These are phyloP conservation scores for Neurospora africana DNA, from an alignment of 495 filamentous ascomycete genomes.

Conservation along the genomic window DNA sequence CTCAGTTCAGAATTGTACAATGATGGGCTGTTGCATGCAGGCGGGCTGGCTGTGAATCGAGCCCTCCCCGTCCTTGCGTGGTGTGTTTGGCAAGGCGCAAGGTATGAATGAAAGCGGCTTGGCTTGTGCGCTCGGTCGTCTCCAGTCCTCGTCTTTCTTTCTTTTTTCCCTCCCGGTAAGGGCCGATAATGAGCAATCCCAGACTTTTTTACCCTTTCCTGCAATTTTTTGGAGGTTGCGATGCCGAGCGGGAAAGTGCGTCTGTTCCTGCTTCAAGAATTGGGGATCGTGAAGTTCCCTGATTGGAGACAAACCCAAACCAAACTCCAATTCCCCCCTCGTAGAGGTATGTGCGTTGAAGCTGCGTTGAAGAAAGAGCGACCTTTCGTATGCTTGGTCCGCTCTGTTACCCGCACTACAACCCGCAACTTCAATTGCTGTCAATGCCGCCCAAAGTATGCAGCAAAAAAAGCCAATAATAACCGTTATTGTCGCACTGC, in stretches of 20 bases:
- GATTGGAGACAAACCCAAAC: not conserved
- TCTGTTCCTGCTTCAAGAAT: not conserved
- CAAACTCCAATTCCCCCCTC: not conserved
- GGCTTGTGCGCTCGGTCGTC: not conserved
- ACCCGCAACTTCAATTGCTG: not conserved
- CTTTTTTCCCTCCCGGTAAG: not conserved
- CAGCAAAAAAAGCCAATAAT: not conserved
- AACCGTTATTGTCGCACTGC: not conserved
- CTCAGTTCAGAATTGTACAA: not conserved
- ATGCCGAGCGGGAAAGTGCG: not conserved
- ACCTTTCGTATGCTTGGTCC: not conserved
- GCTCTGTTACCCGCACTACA: not conserved
- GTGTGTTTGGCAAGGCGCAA: not conserved
- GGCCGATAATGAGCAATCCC: not conserved
- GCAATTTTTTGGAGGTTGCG: not conserved
- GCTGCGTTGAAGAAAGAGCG: not conserved
- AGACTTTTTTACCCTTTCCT: not conserved
- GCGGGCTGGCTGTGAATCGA: not conserved
- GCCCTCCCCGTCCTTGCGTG: not conserved
- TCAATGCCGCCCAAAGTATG: not conserved
- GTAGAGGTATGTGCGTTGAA: not conserved
- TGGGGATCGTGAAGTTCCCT: not conserved
- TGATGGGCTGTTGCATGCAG: constrained; percentile 24
- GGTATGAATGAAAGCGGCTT: not conserved
- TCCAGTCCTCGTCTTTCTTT: not conserved